phyloP scores from a whole-genome alignment of 2,329 filamentous ascomycete species.

The Venturia pyrina region DNA sequence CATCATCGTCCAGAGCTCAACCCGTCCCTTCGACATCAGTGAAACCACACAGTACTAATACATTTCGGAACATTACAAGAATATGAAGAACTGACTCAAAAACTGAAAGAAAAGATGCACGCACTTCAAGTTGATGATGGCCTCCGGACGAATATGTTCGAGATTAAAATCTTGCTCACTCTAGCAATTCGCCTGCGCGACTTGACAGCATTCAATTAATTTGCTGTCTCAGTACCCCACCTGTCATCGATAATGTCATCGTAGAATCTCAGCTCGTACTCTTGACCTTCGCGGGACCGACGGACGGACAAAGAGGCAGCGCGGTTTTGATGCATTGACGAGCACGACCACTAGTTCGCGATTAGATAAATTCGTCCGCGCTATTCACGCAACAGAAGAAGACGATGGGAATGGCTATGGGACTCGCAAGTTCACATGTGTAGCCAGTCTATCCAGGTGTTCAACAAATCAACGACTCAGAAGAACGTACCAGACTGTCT shows the following conservation, averaged over 20 bases:
- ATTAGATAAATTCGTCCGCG: not conserved
- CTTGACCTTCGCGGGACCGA: not conserved
- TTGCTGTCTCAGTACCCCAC: not conserved
- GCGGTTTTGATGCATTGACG: not conserved
- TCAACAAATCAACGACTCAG: not conserved
- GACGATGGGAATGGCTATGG: not conserved
- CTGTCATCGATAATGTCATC: not conserved
- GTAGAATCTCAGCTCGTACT: not conserved
- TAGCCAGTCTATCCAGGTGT: not conserved
- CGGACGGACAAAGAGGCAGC: not conserved
- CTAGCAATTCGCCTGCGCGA: not conserved
- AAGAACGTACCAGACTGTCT: not conserved
- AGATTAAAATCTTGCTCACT: not conserved
- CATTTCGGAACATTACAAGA: no score
- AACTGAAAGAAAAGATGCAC: not conserved
- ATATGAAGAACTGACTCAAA: not conserved
- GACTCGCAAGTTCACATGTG: not conserved
- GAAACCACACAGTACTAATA: no score
- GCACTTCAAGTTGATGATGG: not conserved
- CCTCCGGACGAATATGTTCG: not conserved
- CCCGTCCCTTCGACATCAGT: no score
- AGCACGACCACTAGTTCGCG: not conserved
- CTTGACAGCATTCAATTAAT: not conserved
- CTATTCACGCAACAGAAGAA: not conserved
- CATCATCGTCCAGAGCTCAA: no score